A percentile compares a stretch with the other conserved stretches of the same genome.
These are phyloP conservation scores for Podospora bellae-mahoneyi DNA, from an alignment of 495 filamentous ascomycete genomes.

Conservation along the genomic window DNA sequence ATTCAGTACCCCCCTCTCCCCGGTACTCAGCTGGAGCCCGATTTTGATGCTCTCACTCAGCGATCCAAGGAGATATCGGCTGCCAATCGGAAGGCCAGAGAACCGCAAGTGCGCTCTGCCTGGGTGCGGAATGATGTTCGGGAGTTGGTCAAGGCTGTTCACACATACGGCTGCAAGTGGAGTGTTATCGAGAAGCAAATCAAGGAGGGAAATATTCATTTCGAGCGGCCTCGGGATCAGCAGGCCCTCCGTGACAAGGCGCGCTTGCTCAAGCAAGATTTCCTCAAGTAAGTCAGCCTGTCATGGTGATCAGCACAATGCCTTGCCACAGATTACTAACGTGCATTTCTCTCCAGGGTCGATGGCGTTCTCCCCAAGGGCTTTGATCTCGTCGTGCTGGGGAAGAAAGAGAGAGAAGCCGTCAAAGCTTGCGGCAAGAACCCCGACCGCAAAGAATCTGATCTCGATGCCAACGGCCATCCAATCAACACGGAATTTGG, in stretches of 20 bases:
- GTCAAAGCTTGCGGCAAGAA: conserved; percentile 43
- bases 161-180: conserved; percentile 51
- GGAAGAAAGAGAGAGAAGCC: conserved; percentile 45
- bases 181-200: conserved; percentile 45
- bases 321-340: conserved; percentile 3
- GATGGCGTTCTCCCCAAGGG: conserved; percentile 41
- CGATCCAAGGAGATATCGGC: conserved; percentile 27
- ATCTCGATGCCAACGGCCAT: conserved; percentile 32
- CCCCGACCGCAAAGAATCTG: conserved; percentile 43
- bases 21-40: conserved; percentile 24
- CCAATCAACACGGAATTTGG: conserved; percentile 33
- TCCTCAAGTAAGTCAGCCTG: conserved; percentile 49
- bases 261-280: conserved; percentile 58
- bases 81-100: conserved; percentile 24
- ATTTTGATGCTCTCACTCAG: conserved; percentile 29
- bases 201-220: conserved; percentile 27
- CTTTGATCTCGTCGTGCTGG: conserved; percentile 49
- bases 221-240: conserved; percentile 50
- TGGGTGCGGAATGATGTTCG: conserved; percentile 47
- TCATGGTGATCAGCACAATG: background rate
- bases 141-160: conserved; percentile 50
- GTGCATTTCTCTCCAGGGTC: conserved; percentile 17
- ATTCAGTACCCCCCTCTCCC: conserved; percentile 27
- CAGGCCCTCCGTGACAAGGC: conserved; percentile 67
- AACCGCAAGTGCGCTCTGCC: conserved; percentile 45